A percentile compares a stretch with the other conserved stretches of the same genome.
Evolutionary conservation across 1,139 yeast genomes (phyloP).

Genomic region (Zhuliangozyma parablackwelliae): DNA sequence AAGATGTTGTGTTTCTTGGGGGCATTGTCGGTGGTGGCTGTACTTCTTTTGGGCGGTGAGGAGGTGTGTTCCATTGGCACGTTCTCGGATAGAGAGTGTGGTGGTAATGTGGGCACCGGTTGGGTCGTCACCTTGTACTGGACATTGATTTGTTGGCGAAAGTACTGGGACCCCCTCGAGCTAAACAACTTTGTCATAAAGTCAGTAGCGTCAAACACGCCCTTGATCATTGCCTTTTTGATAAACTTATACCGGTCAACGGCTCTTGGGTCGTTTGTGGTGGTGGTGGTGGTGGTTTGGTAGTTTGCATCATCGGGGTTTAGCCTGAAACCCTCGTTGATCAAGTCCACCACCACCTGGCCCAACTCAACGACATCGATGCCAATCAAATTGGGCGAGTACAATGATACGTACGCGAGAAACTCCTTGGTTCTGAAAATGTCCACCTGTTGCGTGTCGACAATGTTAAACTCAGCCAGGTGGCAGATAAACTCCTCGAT

Average conservation of each 20-base stretch:
- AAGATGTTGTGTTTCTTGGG: no score
- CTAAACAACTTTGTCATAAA: slow-evolving; percentile 29
- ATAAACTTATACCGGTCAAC: slow-evolving; percentile 23
- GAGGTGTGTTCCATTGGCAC: no score
- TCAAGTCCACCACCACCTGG: slow-evolving; percentile 32
- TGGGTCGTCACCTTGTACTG: slow-evolving; percentile 13
- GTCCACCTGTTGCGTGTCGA: slow-evolving; percentile 14
- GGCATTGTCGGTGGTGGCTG: no score
- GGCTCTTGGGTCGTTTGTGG: neutral
- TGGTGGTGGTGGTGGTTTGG: slow-evolving; percentile 6
- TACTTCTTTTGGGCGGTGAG: no score
- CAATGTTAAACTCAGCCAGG: slow-evolving; percentile 29
- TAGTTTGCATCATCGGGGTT: slow-evolving; percentile 4
- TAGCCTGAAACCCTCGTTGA: slow-evolving; percentile 25
- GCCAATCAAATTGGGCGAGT: slow-evolving; percentile 34
- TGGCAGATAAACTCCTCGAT: slow-evolving; percentile 47
- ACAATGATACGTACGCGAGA: slow-evolving; percentile 33
- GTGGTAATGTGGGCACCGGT: slow-evolving; percentile 5
- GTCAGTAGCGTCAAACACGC: slow-evolving; percentile 31
- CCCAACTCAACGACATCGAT: slow-evolving; percentile 29
- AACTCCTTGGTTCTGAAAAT: slow-evolving; percentile 37
- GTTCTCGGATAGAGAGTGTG: no score
- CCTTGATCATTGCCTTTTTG: slow-evolving; percentile 27
- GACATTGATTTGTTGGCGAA: slow-evolving; percentile 19
- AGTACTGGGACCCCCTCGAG: slow-evolving; percentile 33